phyloP scores from a whole-genome alignment of 2,329 filamentous ascomycete species.

The Xylaria sp. region DNA sequence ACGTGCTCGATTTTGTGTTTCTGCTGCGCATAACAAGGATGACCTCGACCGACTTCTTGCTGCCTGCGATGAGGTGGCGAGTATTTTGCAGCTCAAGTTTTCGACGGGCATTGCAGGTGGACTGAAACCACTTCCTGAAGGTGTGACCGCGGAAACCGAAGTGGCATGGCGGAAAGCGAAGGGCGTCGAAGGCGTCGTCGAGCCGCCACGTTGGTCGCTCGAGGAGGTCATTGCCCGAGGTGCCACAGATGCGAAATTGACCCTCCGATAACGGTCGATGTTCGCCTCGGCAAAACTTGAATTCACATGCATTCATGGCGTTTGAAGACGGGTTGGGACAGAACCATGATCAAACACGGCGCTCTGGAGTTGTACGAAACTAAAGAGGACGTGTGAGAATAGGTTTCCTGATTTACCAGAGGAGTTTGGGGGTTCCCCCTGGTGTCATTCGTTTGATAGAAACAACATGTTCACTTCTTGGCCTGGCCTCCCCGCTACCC shows the following conservation, averaged over 20 bases:
- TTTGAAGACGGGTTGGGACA: constrained; percentile 42
- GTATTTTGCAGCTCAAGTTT: constrained; percentile 93
- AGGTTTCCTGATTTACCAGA: constrained; percentile 39
- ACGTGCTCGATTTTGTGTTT: constrained; percentile 94
- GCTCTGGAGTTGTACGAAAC: constrained; percentile 47
- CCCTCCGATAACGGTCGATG: constrained; percentile 65
- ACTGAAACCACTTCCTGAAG: constrained; percentile 77
- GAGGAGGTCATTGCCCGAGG: constrained; percentile 81
- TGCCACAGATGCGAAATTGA: constrained; percentile 78
- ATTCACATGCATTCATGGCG: constrained; percentile 43
- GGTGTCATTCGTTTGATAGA: constrained; percentile 45
- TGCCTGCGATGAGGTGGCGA: constrained; percentile 92
- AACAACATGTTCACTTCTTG: constrained; percentile 45
- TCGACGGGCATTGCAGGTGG: constrained; percentile 96
- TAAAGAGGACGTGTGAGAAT: constrained; percentile 39
- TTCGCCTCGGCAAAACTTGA: constrained; percentile 32
- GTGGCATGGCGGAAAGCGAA: constrained; percentile 52
- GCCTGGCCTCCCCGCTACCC: constrained; percentile 37
- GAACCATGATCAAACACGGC: constrained; percentile 44
- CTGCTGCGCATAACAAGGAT: constrained; percentile 96
- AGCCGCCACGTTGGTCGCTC: constrained; percentile 83
- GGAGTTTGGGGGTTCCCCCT: constrained; percentile 36
- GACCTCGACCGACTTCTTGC: constrained; percentile 89
- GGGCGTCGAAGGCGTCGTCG: constrained; percentile 65
- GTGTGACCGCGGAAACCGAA: constrained; percentile 77